Conservation (phyloP, 2,329 filamentous ascomycete genomes). For the Plenodomus tracheiphilus region DNA sequence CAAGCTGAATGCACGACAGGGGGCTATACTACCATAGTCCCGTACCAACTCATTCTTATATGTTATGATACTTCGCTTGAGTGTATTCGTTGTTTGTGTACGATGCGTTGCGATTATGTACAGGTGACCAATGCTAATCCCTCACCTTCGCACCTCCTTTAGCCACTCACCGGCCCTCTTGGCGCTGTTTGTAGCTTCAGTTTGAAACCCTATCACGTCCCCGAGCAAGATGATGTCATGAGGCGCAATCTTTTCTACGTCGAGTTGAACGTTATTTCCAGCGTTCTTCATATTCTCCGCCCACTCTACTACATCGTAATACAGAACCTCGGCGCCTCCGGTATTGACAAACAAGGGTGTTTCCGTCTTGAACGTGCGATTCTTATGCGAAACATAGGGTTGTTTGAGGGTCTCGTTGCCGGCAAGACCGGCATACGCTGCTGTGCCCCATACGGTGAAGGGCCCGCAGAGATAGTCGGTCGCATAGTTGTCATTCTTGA, state of each 20-base stretch:
- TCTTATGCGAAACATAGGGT: slow-evolving; percentile 47
- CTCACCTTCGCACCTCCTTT: not conserved
- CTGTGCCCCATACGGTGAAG: slow-evolving; percentile 51
- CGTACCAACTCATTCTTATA: no score
- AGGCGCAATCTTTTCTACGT: slow-evolving; percentile 46
- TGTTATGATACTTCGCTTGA: no score
- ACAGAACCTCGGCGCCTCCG: slow-evolving; percentile 49
- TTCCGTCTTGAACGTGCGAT: slow-evolving; percentile 44
- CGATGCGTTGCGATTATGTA: no score
- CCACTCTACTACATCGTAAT: slow-evolving; percentile 45
- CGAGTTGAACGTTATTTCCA: slow-evolving; percentile 49
- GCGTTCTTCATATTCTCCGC: slow-evolving; percentile 42
- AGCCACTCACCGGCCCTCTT: slow-evolving; percentile 47
- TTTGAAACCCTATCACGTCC: slow-evolving; percentile 47
- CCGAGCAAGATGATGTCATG: slow-evolving; percentile 54
- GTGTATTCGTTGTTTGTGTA: no score
- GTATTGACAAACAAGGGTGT: slow-evolving; percentile 49
- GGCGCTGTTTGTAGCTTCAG: slow-evolving; percentile 39
- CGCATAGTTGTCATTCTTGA: slow-evolving; percentile 36
- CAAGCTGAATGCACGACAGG: not conserved
- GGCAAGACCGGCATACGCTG: slow-evolving; percentile 35
- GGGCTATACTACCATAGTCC: no score
- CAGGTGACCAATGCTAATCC: no score
- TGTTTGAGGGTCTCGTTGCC: slow-evolving; percentile 10
- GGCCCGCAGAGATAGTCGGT: slow-evolving; percentile 49